These are phyloP conservation scores for Lophium mytilinum DNA, from an alignment of 495 filamentous ascomycete genomes.

Conservation along the genomic window DNA sequence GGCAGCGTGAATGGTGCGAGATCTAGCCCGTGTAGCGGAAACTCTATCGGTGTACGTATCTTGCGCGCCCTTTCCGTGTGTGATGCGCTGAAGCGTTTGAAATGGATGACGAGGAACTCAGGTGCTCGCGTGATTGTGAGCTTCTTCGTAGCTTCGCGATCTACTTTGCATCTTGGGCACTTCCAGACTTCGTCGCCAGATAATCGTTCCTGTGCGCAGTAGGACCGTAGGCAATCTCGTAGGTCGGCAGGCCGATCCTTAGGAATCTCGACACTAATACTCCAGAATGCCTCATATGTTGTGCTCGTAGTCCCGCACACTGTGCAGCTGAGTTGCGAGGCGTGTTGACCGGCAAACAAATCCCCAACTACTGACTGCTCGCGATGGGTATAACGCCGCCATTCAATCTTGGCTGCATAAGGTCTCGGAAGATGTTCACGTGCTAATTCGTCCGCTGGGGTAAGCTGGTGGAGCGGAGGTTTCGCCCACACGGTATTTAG, in stretches of 20 bases:
- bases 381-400: constrained; percentile 60
- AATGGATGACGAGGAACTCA: constrained; percentile 63
- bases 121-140: constrained; percentile 67
- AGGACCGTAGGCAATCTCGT: constrained; percentile 57
- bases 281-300: constrained; percentile 65
- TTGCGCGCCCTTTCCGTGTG: constrained; percentile 52
- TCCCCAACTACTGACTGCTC: constrained; percentile 58
- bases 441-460: constrained; percentile 50
- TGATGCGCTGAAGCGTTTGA: constrained; percentile 61
- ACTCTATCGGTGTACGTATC: constrained; percentile 59
- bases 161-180: constrained; percentile 60
- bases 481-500: constrained; percentile 59
- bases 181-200: constrained; percentile 63
- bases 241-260: constrained; percentile 44
- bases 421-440: constrained; percentile 55
- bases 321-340: constrained; percentile 53
- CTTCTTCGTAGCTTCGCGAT: constrained; percentile 61
- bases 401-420: constrained; percentile 56
- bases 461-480: constrained; percentile 50
- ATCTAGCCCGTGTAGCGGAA: constrained; percentile 56
- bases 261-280: constrained; percentile 60
- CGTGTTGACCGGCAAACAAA: constrained; percentile 66
- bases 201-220: constrained; percentile 60
- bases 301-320: constrained; percentile 60
- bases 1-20: constrained; percentile 53